These are phyloP conservation scores for Yarrowia hollandica DNA, from an alignment of 805 yeast species.

Conservation along the genomic window DNA sequence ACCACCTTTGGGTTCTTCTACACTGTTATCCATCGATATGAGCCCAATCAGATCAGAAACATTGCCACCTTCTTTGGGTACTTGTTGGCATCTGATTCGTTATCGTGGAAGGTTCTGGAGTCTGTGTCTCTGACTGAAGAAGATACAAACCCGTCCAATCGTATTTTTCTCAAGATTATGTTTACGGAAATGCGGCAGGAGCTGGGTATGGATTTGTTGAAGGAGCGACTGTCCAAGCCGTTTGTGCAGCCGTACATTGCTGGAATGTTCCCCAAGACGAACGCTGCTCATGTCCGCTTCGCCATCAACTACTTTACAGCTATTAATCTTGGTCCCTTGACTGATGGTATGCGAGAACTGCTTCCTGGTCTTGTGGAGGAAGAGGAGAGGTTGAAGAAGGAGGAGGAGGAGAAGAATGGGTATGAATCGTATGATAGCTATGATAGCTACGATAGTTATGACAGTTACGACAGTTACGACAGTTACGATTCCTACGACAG, in stretches of 20 bases:
- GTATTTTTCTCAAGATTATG: slow-evolving; percentile 79
- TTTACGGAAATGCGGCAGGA: slow-evolving; percentile 79
- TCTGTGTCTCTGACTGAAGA: slow-evolving; percentile 62
- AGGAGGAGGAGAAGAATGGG: background rate
- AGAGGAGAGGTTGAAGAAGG: slow-evolving; percentile 5
- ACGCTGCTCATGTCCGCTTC: slow-evolving; percentile 50
- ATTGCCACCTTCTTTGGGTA: slow-evolving; percentile 87
- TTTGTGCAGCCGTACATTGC: slow-evolving; percentile 50
- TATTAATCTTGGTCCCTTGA: slow-evolving; percentile 78
- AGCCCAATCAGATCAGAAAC: slow-evolving; percentile 71
- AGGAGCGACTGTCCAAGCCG: slow-evolving; percentile 53
- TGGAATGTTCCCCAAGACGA: slow-evolving; percentile 65
- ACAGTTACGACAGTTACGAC: background rate
- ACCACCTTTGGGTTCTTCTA: slow-evolving; percentile 58
- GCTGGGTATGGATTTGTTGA: slow-evolving; percentile 58
- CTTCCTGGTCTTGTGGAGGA: slow-evolving; percentile 33
- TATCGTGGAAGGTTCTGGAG: slow-evolving; percentile 63
- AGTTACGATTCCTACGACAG: background rate
- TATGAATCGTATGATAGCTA: background rate
- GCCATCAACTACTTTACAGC: slow-evolving; percentile 92
- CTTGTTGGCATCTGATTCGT: slow-evolving; percentile 64
- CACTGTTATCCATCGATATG: slow-evolving; percentile 60
- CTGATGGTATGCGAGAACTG: slow-evolving; percentile 73
- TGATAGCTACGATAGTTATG: background rate
- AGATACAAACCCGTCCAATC: slow-evolving; percentile 70